Evolutionary conservation across 1,284 basidiomycete genomes (phyloP).

Genomic region (Apiotrichum montevideense): DNA sequence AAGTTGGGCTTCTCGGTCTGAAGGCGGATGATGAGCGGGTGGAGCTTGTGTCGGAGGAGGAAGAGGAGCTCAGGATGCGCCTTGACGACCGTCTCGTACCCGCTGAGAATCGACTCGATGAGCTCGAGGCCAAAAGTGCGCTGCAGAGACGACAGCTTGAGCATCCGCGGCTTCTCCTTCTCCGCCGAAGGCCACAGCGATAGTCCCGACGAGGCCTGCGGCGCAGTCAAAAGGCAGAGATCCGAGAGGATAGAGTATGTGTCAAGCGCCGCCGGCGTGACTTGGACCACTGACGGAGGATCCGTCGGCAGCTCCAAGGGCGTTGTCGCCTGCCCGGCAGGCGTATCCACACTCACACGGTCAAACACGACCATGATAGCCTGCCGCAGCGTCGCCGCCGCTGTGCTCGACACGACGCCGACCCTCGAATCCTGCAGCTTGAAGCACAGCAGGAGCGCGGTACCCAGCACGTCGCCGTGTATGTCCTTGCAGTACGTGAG

Average conservation of each 20-base stretch:
- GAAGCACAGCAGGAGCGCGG: conserved; percentile 82
- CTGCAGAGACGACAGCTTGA: conserved; percentile 76
- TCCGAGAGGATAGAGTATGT: conserved; percentile 85
- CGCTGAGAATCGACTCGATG: conserved; percentile 93
- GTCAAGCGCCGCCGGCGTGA: conserved; percentile 72
- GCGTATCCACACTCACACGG: conserved; percentile 56
- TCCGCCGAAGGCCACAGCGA: conserved; percentile 31
- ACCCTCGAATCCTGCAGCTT: conserved; percentile 91
- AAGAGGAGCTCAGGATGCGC: conserved; percentile 79
- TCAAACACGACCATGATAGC: conserved; percentile 97
- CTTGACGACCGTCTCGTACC: conserved; percentile 82
- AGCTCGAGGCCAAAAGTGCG: conserved; percentile 93
- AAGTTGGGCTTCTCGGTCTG: conserved; percentile 78
- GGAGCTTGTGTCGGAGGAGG: conserved; percentile 79
- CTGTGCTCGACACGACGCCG: conserved; percentile 92
- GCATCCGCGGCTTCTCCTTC: conserved; percentile 69
- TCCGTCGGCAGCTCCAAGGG: conserved; percentile 14
- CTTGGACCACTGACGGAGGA: conserved; percentile 31
- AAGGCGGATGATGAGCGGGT: conserved; percentile 78
- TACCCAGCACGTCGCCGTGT: conserved; percentile 69
- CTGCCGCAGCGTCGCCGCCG: conserved; percentile 91
- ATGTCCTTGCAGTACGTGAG: conserved; percentile 78
- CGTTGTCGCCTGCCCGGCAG: neutral
- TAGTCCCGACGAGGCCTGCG: conserved; percentile 18
- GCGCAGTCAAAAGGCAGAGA: conserved; percentile 67